Percentiles rank a stretch among this genome's conserved stretches.
These are phyloP conservation scores for Pseudogymnoascus sp. DNA, from an alignment of 2,329 filamentous ascomycete species.

Conservation along the genomic window DNA sequence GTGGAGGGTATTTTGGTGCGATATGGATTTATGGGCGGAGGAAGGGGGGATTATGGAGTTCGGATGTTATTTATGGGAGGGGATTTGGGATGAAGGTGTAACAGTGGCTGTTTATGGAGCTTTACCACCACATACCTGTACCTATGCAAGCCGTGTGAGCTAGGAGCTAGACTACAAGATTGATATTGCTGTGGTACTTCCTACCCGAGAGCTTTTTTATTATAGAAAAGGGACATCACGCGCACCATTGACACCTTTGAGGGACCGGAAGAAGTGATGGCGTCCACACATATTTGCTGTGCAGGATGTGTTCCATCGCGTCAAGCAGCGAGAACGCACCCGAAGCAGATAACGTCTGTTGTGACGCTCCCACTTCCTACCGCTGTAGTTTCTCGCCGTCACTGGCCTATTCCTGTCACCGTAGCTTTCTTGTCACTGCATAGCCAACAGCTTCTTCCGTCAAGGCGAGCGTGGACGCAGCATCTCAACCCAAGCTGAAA, in stretches of 20 bases:
- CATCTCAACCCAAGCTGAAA: no score
- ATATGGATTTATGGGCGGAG: background rate
- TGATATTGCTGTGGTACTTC: no score
- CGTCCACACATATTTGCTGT: no score
- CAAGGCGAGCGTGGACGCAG: no score
- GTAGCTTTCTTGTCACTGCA: background rate
- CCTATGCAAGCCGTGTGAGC: background rate
- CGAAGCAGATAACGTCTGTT: no score
- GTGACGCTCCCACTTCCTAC: no score
- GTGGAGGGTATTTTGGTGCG: background rate
- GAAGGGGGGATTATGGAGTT: background rate
- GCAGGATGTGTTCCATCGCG: no score
- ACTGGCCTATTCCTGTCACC: background rate
- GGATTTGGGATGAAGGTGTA: background rate
- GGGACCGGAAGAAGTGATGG: no score
- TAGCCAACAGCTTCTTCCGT: background rate
- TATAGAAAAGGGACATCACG: no score
- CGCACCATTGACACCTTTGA: no score
- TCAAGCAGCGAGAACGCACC: no score
- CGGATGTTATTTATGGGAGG: background rate
- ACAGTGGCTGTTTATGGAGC: background rate
- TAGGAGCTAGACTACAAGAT: background rate
- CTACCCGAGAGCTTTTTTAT: no score
- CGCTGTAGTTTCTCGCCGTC: background rate
- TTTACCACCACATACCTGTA: background rate